phyloP scores from a whole-genome alignment of 2,329 filamentous ascomycete species.

The Xylaria sp. region DNA sequence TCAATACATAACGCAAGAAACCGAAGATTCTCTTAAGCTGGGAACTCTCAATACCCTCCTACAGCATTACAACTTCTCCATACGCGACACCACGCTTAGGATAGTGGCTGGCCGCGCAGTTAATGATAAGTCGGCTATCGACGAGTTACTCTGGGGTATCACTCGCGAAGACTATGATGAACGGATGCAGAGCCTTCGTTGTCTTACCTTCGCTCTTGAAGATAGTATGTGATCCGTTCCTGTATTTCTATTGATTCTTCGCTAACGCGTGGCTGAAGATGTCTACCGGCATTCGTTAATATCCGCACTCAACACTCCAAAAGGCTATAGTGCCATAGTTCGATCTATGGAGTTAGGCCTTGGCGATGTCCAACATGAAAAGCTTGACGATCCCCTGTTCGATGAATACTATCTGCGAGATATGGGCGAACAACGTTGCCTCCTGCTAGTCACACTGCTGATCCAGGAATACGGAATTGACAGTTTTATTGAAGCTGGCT shows the following conservation, averaged over 20 bases:
- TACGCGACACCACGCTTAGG: slow-evolving; percentile 74
- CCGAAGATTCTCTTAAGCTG: slow-evolving; percentile 75
- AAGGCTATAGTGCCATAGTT: slow-evolving; percentile 68
- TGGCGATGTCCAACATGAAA: slow-evolving; percentile 60
- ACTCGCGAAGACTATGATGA: slow-evolving; percentile 68
- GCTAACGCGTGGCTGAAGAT: slow-evolving; percentile 44
- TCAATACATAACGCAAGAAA: slow-evolving; percentile 79
- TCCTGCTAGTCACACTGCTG: slow-evolving; percentile 68
- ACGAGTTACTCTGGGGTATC: slow-evolving; percentile 67
- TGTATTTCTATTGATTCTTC: neutral
- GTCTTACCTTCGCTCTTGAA: slow-evolving; percentile 66
- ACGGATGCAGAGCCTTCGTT: slow-evolving; percentile 66
- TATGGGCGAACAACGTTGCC: slow-evolving; percentile 68
- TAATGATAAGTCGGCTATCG: slow-evolving; percentile 66
- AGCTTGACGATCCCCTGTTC: slow-evolving; percentile 66
- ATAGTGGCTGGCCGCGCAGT: slow-evolving; percentile 68
- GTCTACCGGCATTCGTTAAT: slow-evolving; percentile 54
- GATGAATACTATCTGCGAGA: slow-evolving; percentile 73
- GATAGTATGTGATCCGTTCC: slow-evolving; percentile 50
- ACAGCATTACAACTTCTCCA: slow-evolving; percentile 76
- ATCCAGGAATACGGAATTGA: slow-evolving; percentile 68
- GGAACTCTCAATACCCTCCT: slow-evolving; percentile 75
- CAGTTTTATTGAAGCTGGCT: slow-evolving; percentile 69
- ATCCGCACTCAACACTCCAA: slow-evolving; percentile 60
- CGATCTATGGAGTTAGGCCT: slow-evolving; percentile 68